A percentile compares a stretch with the other conserved stretches of the same genome.
Conservation (phyloP, 257 asterid species). For the Solanum pimpinellifolium region DNA sequence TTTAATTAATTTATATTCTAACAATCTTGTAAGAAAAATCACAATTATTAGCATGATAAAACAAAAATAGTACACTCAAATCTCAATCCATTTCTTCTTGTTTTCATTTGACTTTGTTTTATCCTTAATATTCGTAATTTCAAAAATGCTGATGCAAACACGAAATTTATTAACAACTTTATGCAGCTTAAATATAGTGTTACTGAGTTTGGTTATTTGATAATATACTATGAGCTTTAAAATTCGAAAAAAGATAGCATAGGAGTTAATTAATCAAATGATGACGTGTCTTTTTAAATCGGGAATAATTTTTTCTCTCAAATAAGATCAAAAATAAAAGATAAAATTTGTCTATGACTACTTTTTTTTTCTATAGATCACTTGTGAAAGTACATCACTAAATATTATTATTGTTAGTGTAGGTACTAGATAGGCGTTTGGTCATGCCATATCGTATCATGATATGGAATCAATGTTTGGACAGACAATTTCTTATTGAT, state of each 20-base stretch:
- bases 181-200: neutral
- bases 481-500: too few species aligned
- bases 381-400: neutral
- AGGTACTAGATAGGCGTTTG: too few species aligned
- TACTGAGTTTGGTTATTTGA: neutral
- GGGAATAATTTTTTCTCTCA: neutral
- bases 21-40: neutral
- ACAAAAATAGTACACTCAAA: neutral
- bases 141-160: neutral
- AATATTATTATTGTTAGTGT: neutral
- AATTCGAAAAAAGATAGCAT: neutral
- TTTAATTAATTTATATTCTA: neutral
- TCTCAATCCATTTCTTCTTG: neutral
- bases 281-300: neutral
- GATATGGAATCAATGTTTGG: too few species aligned
- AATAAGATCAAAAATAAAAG: too few species aligned
- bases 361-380: accelerated
- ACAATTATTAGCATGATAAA: neutral
- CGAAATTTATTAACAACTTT: neutral
- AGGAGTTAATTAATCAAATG: neutral
- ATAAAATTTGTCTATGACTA: neutral
- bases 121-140: neutral
- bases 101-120: neutral
- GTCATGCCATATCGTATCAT: too few species aligned
- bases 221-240: neutral